Conservation (phyloP, 257 asterid genomes). For the Vinca minor region DNA sequence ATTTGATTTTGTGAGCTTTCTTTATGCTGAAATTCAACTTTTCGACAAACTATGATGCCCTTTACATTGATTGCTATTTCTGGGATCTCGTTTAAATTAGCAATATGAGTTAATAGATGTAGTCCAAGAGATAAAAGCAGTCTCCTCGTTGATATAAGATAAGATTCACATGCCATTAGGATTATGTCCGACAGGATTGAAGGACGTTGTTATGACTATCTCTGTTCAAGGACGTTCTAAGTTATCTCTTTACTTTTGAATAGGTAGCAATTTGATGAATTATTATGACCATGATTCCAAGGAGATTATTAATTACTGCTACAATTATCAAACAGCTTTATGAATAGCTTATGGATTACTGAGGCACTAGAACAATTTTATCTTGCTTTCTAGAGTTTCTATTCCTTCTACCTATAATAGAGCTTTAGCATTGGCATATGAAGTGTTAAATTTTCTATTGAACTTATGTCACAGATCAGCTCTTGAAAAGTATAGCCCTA, state of each 20-base stretch:
- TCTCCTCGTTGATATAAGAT: neutral
- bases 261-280: neutral
- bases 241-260: neutral
- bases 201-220: no score
- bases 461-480: neutral
- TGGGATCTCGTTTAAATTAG: neutral
- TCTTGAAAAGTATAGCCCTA: neutral
- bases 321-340: neutral
- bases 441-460: neutral
- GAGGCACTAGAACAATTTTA: neutral
- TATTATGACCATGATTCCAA: neutral
- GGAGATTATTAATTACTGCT: neutral
- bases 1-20: conserved; percentile 12
- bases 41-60: neutral
- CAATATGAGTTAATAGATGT: neutral
- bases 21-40: conserved; percentile 6
- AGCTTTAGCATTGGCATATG: neutral
- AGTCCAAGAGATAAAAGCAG: neutral
- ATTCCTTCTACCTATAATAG: neutral
- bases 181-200: neutral
- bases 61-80: neutral
- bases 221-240: neutral
- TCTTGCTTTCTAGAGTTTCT: neutral
- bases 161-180: neutral
- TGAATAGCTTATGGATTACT: neutral